Evolutionary conservation across 805 yeast genomes (phyloP), one percentile per base, ranked within the genome.

Genomic region (Nakazawaea laoshanensis): DNA sequence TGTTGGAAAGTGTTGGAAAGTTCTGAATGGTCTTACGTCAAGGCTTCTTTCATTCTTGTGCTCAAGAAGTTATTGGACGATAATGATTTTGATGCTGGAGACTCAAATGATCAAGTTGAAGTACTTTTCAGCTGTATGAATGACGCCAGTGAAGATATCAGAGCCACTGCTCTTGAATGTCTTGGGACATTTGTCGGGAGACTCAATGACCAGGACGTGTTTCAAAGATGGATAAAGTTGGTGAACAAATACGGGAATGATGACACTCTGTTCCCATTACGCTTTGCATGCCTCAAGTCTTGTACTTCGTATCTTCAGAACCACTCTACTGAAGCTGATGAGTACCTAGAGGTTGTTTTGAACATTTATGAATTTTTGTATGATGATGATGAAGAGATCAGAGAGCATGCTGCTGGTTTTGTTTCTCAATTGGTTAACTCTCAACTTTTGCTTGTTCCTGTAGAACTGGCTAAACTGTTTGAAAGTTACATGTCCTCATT

Each of bases 321-420:
- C 34, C 41, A 1, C 37, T 32, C 10, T 13, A 4, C 7, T 22
- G n/a, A 40, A 3, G 18, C 28, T 3, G 19, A 29, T 10, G 37
- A 36, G 2, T 14, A 22, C 8, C 41, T 37, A 10, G 32, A 33
- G 12, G 45, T 40, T 4, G 15, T 40, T 6, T 32, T 48, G n/a
- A 32, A 41, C 6, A 32, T 65, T 1, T 61, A 60, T 37, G 47
- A 53, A 10, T 63, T 57, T 40, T 47, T 78, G 16, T 55, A 55
- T 33, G 95, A 85, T 51, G 94, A 84, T 45, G 89, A 80, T 43
- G 71, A 63, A 9, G 74, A 65, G 10, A 54, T 82, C 5, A 59
- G 94, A 36, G 52, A 54, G 1, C 12, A 44, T 2, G 68, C 83
- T 0, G 60, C 83, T 0, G 29, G 42, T 2, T 60, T 59, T 35